A percentile compares a stretch with the other conserved stretches of the same genome.
phyloP scores from a whole-genome alignment of 2,329 filamentous ascomycete species.

The Phialocephala sp. region DNA sequence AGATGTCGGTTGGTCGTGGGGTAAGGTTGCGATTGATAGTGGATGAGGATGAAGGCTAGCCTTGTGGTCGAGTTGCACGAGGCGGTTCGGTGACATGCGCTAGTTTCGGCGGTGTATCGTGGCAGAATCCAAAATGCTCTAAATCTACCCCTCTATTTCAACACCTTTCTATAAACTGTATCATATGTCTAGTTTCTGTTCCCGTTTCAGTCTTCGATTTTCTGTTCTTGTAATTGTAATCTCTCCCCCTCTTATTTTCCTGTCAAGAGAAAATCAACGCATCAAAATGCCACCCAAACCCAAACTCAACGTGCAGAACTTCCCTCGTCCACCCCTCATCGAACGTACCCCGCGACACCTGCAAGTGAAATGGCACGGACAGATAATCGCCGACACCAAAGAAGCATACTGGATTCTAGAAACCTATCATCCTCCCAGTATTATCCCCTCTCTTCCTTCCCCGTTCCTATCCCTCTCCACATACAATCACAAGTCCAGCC shows the following conservation, averaged over 20 bases:
- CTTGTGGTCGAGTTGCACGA: conserved; percentile 26
- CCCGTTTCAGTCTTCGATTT: conserved; percentile 1
- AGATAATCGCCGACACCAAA: conserved; percentile 62
- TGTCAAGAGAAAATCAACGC: neutral
- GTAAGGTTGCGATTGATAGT: conserved; percentile 12
- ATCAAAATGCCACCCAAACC: conserved; percentile 46
- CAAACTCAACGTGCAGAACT: conserved; percentile 60
- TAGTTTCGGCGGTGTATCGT: neutral
- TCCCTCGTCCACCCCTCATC: conserved; percentile 63
- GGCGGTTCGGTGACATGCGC: conserved; percentile 5
- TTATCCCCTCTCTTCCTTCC: neutral
- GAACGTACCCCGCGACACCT: conserved; percentile 60
- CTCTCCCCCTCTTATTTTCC: neutral
- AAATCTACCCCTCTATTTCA: conserved; percentile 28
- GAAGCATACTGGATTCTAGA: conserved; percentile 67
- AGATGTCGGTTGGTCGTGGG: neutral
- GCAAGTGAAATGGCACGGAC: conserved; percentile 59
- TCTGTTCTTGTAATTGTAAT: conserved; percentile 11
- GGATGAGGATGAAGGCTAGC: conserved; percentile 21
- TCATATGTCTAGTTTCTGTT: neutral
- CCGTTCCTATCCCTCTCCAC: neutral
- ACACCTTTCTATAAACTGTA: conserved; percentile 20
- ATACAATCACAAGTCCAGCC: neutral
- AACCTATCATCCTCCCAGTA: conserved; percentile 66
- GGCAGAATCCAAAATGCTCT: conserved; percentile 4